phyloP scores from a whole-genome alignment of 192 early-diverging fungal genomes.

The Rhizoclosmatium sp. region DNA sequence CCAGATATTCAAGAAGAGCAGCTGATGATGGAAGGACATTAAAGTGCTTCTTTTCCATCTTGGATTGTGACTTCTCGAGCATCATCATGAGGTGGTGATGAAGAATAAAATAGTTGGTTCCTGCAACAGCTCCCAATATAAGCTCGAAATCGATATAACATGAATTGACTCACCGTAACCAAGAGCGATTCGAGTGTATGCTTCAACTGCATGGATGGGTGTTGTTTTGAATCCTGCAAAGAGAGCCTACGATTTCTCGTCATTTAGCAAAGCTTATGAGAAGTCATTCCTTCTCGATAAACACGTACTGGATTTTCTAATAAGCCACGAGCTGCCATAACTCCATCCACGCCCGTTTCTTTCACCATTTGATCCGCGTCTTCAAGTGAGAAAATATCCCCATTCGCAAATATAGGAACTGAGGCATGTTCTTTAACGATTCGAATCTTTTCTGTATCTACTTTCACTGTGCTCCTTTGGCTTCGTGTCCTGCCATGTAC shows the following conservation, averaged over 20 bases:
- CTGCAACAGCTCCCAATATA: slow-evolving; percentile 64
- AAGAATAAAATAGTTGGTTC: slow-evolving; percentile 83
- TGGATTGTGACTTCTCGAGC: slow-evolving; percentile 81
- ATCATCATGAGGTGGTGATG: slow-evolving; percentile 98
- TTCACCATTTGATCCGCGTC: slow-evolving; percentile 82
- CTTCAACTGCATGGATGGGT: slow-evolving; percentile 81
- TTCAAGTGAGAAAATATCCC: slow-evolving; percentile 75
- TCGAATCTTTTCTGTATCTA: slow-evolving; percentile 81
- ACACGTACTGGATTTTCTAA: slow-evolving; percentile 77
- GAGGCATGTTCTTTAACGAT: slow-evolving; percentile 78
- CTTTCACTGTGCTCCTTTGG: slow-evolving; percentile 82
- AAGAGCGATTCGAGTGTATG: slow-evolving; percentile 40
- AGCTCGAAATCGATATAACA: slow-evolving; percentile 68
- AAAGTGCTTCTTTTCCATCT: slow-evolving; percentile 82
- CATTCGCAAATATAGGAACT: slow-evolving; percentile 91
- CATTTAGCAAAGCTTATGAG: background rate
- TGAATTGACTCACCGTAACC: slow-evolving; percentile 31
- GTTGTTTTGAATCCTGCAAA: slow-evolving; percentile 85
- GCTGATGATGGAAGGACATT: slow-evolving; percentile 81
- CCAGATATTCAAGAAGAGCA: slow-evolving; percentile 81
- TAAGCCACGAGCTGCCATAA: slow-evolving; percentile 92
- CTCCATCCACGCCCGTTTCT: slow-evolving; percentile 82
- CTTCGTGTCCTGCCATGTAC: slow-evolving; percentile 89
- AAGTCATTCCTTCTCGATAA: background rate
- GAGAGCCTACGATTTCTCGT: slow-evolving; percentile 59